Conservation (phyloP, 345 rosid genomes). For the Corchorus capsularis region DNA sequence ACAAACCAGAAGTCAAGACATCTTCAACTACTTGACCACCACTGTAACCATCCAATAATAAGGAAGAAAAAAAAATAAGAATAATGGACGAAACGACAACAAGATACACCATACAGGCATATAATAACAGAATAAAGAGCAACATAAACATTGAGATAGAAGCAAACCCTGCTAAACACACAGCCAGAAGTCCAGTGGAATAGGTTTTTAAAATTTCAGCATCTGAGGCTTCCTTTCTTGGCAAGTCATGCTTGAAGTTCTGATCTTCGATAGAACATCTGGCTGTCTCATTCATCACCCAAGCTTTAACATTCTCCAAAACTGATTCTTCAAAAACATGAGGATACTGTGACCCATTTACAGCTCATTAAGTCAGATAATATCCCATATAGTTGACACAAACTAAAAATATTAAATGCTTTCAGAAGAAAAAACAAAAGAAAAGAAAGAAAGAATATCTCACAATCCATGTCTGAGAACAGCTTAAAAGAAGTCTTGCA, state of each 20-base stretch:
- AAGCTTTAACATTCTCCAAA: constrained; percentile 70
- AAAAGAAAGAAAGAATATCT: background rate
- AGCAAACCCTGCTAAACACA: constrained; percentile 75
- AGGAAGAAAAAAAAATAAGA: background rate
- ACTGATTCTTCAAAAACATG: constrained; percentile 87
- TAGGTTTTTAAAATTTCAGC: constrained; percentile 86
- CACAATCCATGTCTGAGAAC: constrained; percentile 84
- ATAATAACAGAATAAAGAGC: constrained; percentile 22
- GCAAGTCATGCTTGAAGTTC: constrained; percentile 42
- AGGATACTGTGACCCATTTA: constrained; percentile 59
- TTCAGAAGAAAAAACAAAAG: background rate
- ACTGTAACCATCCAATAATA: constrained; percentile 37
- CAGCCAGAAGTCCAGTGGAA: constrained; percentile 90
- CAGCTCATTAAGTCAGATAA: constrained; percentile 15
- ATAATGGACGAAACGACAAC: background rate
- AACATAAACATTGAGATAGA: background rate
- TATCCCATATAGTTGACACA: constrained; percentile 1
- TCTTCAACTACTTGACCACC: constrained; percentile 94
- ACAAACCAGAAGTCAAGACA: constrained; percentile 88
- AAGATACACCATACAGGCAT: constrained; percentile 1
- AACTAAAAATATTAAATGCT: constrained; percentile 10
- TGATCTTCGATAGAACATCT: constrained; percentile 58
- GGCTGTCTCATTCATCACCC: constrained; percentile 83
- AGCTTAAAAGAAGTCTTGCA: constrained; percentile 75
- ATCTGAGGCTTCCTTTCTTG: constrained; percentile 67